Conservation (phyloP, 1,284 basidiomycete genomes). For the Paramarasmius palmivorus region DNA sequence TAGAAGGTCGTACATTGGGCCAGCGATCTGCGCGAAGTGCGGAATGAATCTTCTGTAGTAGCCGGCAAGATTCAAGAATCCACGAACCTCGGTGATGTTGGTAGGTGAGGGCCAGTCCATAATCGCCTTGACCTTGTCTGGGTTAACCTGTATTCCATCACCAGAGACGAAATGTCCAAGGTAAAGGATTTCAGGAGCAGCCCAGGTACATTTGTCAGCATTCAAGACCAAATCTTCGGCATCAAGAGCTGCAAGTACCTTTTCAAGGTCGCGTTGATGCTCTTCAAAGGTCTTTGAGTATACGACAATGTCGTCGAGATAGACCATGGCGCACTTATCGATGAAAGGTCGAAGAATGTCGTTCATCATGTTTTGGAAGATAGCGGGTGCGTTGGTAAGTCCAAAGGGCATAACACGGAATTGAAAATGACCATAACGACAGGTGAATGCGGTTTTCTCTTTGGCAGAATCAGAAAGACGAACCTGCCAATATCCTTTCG, state of each 20-base stretch:
- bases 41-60: conserved; percentile 3
- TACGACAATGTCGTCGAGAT: conserved; percentile 8
- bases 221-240: conserved; percentile 1
- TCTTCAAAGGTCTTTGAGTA: conserved; percentile 6
- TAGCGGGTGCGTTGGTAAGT: conserved; percentile 8
- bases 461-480: not conserved
- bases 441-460: conserved; percentile 11
- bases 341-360: conserved; percentile 6
- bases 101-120: conserved; percentile 6
- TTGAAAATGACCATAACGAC: conserved; percentile 12
- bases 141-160: conserved; percentile 2
- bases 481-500: conserved; percentile 9
- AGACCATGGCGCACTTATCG: conserved; percentile 6
- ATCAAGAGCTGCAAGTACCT: not conserved
- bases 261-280: not conserved
- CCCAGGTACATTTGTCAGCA: conserved; percentile 9
- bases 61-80: conserved; percentile 9
- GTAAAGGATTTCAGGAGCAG: conserved; percentile 2
- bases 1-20: not conserved
- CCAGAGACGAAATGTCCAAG: conserved; percentile 7
- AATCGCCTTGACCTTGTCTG: conserved; percentile 3
- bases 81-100: conserved; percentile 4
- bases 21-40: not conserved
- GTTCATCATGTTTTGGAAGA: conserved; percentile 15
- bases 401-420: conserved; percentile 15